Evolutionary conservation across 306 rosid genomes (phyloP), one percentile per base, ranked within the genome.

Genomic region (Corylus heterophylla): DNA sequence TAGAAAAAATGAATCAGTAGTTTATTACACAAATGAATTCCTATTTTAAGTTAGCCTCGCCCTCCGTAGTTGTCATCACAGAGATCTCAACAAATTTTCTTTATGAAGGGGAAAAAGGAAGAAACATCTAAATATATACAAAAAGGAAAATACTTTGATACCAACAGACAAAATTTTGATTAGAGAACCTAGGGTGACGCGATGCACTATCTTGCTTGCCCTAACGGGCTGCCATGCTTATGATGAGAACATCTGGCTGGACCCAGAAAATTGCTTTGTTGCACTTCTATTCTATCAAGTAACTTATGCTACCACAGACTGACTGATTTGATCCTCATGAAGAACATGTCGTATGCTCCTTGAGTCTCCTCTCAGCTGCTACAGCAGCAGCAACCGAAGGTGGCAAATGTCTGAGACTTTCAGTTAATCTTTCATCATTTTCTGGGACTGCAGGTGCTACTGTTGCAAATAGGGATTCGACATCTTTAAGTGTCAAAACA

Each of bases 301-400:
- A 74, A 64, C 74, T 73, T 62, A 69, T 56, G 55, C 48, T 35
- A 66, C 69, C 42, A 35, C 20, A 29, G n/a, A 39, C 5, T 37
- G 39, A 14, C 20, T 35, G 25, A 66, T 37, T 13, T 16, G 12
- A 66, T 37, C 48, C n/a, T 66, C 75, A 74, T 18, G 37, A 83
- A 74, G 87, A 78, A 77, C 83, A 84, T 44, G 85, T 18, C 48
- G 81, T 69, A 58, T 86, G 94, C 68, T 83, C 89, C 79, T 75
- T 69, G 55, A 86, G 86, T 86, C 98, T 90, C 85, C 89, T 92
- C 87, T 95, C 93, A 75, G 98, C 98, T 56, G 98, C 98, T 18
- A 92, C 80, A 62, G 94, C 88, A 2, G 98, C 97, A 11, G 98
- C 98, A 82, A 86, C 68, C 39, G 96, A 86, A 80, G 98, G 98